Conservation (phyloP, 768 basidiomycete genomes). For the Mycena galopus region DNA sequence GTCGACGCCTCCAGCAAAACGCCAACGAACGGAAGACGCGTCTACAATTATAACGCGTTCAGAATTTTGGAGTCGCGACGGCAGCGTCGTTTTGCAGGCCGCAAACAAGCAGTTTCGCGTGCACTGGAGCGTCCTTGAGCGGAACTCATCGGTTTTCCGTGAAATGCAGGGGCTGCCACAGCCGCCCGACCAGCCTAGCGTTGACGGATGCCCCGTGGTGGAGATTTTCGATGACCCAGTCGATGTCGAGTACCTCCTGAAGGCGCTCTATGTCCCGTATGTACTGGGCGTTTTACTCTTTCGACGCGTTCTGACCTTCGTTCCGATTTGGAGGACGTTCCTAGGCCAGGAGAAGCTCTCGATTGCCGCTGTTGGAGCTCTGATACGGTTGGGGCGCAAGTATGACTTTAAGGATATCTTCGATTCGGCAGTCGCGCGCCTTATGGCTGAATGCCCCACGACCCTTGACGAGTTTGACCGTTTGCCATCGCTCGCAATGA, state of each 20-base stretch:
- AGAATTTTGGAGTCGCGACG: background rate
- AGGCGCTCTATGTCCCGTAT: background rate
- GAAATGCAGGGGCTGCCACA: slow-evolving; percentile 15
- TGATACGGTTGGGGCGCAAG: background rate
- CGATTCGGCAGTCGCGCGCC: background rate
- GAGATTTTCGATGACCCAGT: background rate
- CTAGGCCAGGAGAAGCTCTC: background rate
- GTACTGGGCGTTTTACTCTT: background rate
- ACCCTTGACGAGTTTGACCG: background rate
- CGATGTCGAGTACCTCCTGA: background rate
- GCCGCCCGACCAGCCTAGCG: background rate
- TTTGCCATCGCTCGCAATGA: background rate
- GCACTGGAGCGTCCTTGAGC: slow-evolving; percentile 19
- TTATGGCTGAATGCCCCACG: background rate
- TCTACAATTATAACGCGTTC: background rate
- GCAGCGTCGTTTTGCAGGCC: slow-evolving; percentile 13
- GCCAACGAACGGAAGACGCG: background rate
- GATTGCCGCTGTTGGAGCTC: background rate
- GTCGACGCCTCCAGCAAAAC: background rate
- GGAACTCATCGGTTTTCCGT: slow-evolving; percentile 18
- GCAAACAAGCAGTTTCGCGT: slow-evolving; percentile 16
- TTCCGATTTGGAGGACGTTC: background rate
- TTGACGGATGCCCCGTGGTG: slow-evolving; percentile 12
- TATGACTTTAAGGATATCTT: background rate
- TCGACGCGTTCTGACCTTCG: background rate